Conservation (phyloP, 306 rosid species). For the Quercus alba region DNA sequence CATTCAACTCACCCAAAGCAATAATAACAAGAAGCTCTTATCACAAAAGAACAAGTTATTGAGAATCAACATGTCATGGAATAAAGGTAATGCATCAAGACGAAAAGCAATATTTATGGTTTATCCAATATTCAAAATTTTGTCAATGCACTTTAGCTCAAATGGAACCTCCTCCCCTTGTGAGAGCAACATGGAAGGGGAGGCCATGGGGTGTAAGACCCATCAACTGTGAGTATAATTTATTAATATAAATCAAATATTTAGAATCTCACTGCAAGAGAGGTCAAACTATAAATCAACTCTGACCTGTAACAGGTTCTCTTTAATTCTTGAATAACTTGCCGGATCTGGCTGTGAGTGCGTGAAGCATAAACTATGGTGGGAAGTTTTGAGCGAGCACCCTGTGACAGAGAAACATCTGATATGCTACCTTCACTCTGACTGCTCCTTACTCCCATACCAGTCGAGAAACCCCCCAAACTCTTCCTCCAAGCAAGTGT, state of each 20-base stretch:
- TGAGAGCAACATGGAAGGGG: no score
- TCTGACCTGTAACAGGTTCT: slow-evolving; percentile 78
- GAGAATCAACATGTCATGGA: background rate
- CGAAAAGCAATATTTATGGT: background rate
- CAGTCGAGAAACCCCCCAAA: slow-evolving; percentile 74
- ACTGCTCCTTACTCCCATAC: slow-evolving; percentile 32
- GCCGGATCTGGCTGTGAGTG: slow-evolving; percentile 98
- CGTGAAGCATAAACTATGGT: slow-evolving; percentile 81
- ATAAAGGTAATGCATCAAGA: background rate
- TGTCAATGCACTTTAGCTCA: no score
- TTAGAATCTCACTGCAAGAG: background rate
- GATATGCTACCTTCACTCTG: slow-evolving; percentile 36
- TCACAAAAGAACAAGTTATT: background rate
- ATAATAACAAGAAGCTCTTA: background rate
- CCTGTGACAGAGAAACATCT: slow-evolving; percentile 38
- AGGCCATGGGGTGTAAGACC: no score
- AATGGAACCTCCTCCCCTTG: no score
- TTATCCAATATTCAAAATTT: background rate
- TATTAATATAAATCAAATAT: no score
- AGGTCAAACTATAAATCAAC: slow-evolving; percentile 13
- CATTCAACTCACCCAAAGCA: background rate
- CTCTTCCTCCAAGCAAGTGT: slow-evolving; percentile 93
- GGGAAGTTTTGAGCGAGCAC: slow-evolving; percentile 40
- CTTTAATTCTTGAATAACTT: slow-evolving; percentile 86
- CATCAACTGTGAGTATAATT: no score